phyloP scores from a whole-genome alignment of 2,329 filamentous ascomycete genomes.

The Trichoderma breve region DNA sequence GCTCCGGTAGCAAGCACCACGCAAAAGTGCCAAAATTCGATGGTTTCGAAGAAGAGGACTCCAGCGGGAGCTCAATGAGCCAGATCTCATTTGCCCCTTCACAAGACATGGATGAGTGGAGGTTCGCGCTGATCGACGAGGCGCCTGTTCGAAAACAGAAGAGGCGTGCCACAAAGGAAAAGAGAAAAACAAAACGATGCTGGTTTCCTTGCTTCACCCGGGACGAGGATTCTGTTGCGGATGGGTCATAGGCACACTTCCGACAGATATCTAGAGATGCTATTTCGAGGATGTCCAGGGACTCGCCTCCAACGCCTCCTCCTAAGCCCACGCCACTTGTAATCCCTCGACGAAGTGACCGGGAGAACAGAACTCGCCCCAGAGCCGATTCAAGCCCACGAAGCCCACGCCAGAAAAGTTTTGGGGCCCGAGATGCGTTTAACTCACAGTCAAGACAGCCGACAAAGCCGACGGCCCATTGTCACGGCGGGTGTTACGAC shows the following conservation, averaged over 20 bases:
- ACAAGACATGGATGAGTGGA: constrained; percentile 34
- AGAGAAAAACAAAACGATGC: constrained; percentile 22
- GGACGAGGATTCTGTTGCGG: constrained; percentile 27
- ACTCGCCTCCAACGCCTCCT: constrained; percentile 12
- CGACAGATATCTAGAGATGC: constrained; percentile 18
- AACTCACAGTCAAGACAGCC: not conserved
- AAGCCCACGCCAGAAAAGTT: constrained; percentile 5
- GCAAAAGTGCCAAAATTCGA: constrained; percentile 31
- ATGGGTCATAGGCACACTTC: constrained; percentile 28
- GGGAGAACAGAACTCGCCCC: not conserved
- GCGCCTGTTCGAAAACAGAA: constrained; percentile 26
- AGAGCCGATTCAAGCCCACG: constrained; percentile 18
- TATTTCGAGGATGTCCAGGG: not conserved
- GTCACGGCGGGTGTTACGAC: constrained; percentile 13
- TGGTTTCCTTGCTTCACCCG: constrained; percentile 34
- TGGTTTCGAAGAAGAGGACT: constrained; percentile 26
- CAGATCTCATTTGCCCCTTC: constrained; percentile 34
- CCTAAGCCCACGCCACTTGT: constrained; percentile 17
- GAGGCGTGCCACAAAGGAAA: constrained; percentile 7
- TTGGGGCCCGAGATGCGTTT: not conserved
- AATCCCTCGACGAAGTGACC: not conserved
- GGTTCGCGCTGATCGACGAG: constrained; percentile 35
- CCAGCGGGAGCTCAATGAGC: constrained; percentile 29
- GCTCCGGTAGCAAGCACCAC: not conserved
- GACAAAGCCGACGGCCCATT: constrained; percentile 13